phyloP scores from a whole-genome alignment of 225 moss, liverwort and hornwort species.

The Bryoerythrophyllum caledonicum region DNA sequence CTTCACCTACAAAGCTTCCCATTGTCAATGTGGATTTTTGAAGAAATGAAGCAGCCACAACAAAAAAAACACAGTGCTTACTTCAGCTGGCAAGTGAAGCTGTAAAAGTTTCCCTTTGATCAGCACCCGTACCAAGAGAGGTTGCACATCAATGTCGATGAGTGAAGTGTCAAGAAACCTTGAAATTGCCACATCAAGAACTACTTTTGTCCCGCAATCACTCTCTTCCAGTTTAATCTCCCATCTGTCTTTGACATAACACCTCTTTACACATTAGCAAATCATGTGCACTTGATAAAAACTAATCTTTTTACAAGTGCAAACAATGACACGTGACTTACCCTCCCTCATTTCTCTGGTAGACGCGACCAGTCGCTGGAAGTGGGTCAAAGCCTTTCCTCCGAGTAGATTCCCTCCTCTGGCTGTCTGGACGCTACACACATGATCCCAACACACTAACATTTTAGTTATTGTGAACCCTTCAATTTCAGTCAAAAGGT shows the following conservation, averaged over 20 bases:
- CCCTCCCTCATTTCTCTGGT: slow-evolving; percentile 95
- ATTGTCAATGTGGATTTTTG: background rate
- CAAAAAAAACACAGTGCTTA: slow-evolving; percentile 19
- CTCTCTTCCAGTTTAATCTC: slow-evolving; percentile 65
- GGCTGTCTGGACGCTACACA: slow-evolving; percentile 30
- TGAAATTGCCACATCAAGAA: slow-evolving; percentile 64
- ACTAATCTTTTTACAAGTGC: too few species aligned
- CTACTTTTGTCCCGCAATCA: slow-evolving; percentile 57
- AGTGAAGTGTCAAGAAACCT: slow-evolving; percentile 83
- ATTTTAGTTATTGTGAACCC: background rate
- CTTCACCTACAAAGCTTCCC: slow-evolving; percentile 54
- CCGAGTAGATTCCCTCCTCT: slow-evolving; percentile 47
- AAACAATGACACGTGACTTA: slow-evolving; percentile 14
- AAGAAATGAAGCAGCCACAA: background rate
- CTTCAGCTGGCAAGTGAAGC: slow-evolving; percentile 81
- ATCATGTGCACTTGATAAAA: background rate
- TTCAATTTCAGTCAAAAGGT: background rate
- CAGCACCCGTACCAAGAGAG: slow-evolving; percentile 63
- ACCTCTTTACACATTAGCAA: background rate
- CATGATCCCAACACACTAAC: slow-evolving; percentile 1
- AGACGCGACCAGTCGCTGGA: slow-evolving; percentile 69
- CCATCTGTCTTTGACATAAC: slow-evolving; percentile 46
- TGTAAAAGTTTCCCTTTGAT: slow-evolving; percentile 92
- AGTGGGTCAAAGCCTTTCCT: slow-evolving; percentile 81
- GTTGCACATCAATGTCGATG: slow-evolving; percentile 84